A percentile compares a stretch with the other conserved stretches of the same genome.
Evolutionary conservation across 2,329 filamentous ascomycete species (phyloP).

Genomic region (Pestalotiopsis sp.): DNA sequence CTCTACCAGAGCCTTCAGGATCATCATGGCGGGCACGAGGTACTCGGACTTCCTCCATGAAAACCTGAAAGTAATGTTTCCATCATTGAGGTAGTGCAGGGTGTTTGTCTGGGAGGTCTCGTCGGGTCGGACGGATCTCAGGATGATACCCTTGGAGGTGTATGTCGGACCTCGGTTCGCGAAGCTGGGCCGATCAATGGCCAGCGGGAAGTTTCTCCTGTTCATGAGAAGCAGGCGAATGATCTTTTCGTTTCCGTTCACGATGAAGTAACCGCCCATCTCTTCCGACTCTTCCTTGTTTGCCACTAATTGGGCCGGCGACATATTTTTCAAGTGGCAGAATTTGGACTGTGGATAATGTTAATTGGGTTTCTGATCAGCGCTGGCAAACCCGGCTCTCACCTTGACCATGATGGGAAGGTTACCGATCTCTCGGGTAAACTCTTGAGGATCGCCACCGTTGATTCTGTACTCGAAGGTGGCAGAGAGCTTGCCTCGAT

Average conservation of each 20-base stretch:
- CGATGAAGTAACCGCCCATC: constrained; percentile 92
- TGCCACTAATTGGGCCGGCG: constrained; percentile 78
- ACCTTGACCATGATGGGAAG: constrained; percentile 93
- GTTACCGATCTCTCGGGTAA: constrained; percentile 81
- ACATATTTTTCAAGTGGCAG: constrained; percentile 86
- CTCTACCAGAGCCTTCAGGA: constrained; percentile 90
- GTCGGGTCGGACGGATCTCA: constrained; percentile 91
- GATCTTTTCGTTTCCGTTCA: constrained; percentile 97
- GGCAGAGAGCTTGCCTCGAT: constrained; percentile 81
- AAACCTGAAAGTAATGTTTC: constrained; percentile 95
- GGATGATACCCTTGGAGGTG: constrained; percentile 85
- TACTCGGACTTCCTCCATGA: constrained; percentile 98
- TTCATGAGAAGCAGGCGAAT: constrained; percentile 90
- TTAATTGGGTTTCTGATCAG: constrained; percentile 17
- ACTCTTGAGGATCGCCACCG: constrained; percentile 79
- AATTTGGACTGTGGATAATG: constrained; percentile 67
- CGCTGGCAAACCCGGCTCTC: constrained; percentile 30
- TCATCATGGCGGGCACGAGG: constrained; percentile 94
- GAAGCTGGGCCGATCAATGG: constrained; percentile 89
- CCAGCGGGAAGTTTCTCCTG: constrained; percentile 91
- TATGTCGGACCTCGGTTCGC: constrained; percentile 83
- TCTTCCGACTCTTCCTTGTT: constrained; percentile 96
- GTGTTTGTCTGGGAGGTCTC: constrained; percentile 98
- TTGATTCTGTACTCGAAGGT: constrained; percentile 86
- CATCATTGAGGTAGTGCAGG: constrained; percentile 91